Conservation (phyloP, 371 early-diverging fungal genomes). For the Syncephalastrum monosporum region DNA sequence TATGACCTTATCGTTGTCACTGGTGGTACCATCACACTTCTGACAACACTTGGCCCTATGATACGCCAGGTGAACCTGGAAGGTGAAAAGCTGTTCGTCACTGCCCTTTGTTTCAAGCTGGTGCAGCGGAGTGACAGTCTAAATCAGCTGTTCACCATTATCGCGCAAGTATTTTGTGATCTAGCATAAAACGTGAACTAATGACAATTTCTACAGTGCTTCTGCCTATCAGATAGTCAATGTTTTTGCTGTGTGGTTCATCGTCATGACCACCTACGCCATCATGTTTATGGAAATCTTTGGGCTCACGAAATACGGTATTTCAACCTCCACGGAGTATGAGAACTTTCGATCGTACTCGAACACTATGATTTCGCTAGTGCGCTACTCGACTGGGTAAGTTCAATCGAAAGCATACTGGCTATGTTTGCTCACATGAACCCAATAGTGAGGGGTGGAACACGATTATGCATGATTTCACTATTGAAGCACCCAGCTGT, state of each 20-base stretch:
- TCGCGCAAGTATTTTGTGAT: slow-evolving; percentile 47
- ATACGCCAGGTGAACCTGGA: slow-evolving; percentile 47
- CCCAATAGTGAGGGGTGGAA: slow-evolving; percentile 71
- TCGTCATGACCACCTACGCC: slow-evolving; percentile 63
- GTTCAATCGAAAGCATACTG: neutral
- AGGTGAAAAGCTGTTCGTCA: slow-evolving; percentile 63
- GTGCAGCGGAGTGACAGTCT: slow-evolving; percentile 64
- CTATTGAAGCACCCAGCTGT: slow-evolving; percentile 62
- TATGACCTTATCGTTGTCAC: slow-evolving; percentile 57
- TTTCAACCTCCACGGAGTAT: slow-evolving; percentile 49
- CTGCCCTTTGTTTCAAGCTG: slow-evolving; percentile 63
- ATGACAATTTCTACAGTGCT: slow-evolving; percentile 25
- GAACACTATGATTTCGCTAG: slow-evolving; percentile 59
- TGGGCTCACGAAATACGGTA: slow-evolving; percentile 66
- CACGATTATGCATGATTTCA: slow-evolving; percentile 67
- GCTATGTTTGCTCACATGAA: neutral
- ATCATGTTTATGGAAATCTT: slow-evolving; percentile 76
- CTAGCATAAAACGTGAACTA: slow-evolving; percentile 2
- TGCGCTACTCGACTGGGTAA: slow-evolving; percentile 70
- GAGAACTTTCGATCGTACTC: slow-evolving; percentile 64
- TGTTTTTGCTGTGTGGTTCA: slow-evolving; percentile 68
- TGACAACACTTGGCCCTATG: slow-evolving; percentile 32
- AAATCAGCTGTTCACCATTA: slow-evolving; percentile 67
- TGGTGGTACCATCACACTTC: slow-evolving; percentile 48
- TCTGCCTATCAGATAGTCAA: slow-evolving; percentile 62